Evolutionary conservation across 345 rosid species (phyloP).

Genomic region (Citrus maxima): DNA sequence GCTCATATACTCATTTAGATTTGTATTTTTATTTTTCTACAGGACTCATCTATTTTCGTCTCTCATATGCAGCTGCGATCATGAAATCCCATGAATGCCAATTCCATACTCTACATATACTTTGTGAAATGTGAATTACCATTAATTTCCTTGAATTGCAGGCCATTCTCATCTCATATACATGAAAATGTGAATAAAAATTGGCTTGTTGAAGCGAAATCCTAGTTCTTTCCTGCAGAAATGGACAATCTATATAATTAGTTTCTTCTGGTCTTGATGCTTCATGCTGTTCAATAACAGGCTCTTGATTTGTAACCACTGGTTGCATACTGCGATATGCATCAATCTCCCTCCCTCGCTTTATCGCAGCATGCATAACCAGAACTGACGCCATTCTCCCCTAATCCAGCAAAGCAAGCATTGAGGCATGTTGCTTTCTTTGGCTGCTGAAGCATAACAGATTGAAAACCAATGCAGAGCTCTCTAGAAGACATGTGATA

Average conservation of each 20-base stretch:
- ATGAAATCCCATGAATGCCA: too few species aligned
- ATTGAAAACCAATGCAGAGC: too few species aligned
- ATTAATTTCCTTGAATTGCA: background rate
- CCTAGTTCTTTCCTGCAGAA: background rate
- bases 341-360: constrained; percentile 13
- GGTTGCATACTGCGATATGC: background rate
- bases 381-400: constrained; percentile 28
- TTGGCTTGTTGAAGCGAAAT: background rate
- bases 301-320: background rate
- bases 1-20: too few species aligned
- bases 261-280: background rate
- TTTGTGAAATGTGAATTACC: background rate
- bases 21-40: too few species aligned
- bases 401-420: constrained; percentile 41
- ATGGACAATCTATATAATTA: background rate
- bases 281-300: background rate
- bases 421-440: background rate
- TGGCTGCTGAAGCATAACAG: too few species aligned
- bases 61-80: too few species aligned
- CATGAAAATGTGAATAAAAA: background rate
- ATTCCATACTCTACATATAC: background rate
- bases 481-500: too few species aligned
- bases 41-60: too few species aligned
- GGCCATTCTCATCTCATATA: background rate
- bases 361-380: constrained; percentile 31